phyloP scores from a whole-genome alignment of 805 yeast species.

The Saccharomycopsis microspora region DNA sequence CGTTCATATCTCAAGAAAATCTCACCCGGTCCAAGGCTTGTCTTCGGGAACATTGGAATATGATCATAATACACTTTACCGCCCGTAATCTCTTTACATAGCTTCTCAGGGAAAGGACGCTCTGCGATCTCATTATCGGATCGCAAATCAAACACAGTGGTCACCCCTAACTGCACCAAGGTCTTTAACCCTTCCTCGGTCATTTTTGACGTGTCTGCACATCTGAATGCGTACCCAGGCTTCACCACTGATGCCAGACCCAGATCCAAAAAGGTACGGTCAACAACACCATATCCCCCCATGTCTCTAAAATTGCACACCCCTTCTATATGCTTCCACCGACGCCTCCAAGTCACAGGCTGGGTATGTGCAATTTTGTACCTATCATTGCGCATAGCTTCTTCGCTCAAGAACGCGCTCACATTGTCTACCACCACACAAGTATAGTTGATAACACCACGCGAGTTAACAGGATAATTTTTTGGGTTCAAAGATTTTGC shows the following conservation, averaged over 20 bases:
- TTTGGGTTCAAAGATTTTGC: slow-evolving; percentile 27
- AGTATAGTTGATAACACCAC: slow-evolving; percentile 46
- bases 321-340: slow-evolving; percentile 54
- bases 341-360: background rate
- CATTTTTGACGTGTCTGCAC: slow-evolving; percentile 47
- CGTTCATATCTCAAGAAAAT: slow-evolving; percentile 44
- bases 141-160: slow-evolving; percentile 55
- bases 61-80: slow-evolving; percentile 8
- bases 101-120: slow-evolving; percentile 18
- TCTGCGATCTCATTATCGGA: slow-evolving; percentile 42
- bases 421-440: slow-evolving; percentile 38
- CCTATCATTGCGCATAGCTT: background rate
- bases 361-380: background rate
- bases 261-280: slow-evolving; percentile 1
- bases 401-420: slow-evolving; percentile 18
- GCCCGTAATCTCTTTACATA: background rate
- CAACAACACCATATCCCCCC: slow-evolving; percentile 54
- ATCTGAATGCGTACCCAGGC: slow-evolving; percentile 34
- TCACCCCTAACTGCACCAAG: slow-evolving; percentile 26
- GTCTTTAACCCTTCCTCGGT: slow-evolving; percentile 37
- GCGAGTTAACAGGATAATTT: slow-evolving; percentile 32
- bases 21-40: slow-evolving; percentile 54
- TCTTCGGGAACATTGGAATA: slow-evolving; percentile 19
- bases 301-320: slow-evolving; percentile 66
- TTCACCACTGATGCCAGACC: background rate